Percentiles rank a stretch among this genome's conserved stretches.
Conservation (phyloP, 768 basidiomycete species). For the Leccinum uliginosum region DNA sequence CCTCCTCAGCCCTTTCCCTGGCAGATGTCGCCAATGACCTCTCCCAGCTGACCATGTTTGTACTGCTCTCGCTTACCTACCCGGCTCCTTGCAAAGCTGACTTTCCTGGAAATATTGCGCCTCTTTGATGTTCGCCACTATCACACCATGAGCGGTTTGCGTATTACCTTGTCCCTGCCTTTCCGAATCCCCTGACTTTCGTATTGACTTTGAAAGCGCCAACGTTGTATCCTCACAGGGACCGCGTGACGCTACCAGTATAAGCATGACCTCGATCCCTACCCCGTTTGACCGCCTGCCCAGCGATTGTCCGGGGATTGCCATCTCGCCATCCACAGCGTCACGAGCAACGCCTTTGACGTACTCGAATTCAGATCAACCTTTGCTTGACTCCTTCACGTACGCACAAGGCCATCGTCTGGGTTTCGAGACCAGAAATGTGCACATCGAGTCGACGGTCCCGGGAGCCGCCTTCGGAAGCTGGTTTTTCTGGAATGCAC, state of each 20-base stretch:
- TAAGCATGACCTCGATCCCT: slow-evolving; percentile 31
- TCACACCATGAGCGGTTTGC: slow-evolving; percentile 11
- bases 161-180: not conserved
- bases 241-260: slow-evolving; percentile 17
- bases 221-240: slow-evolving; percentile 32
- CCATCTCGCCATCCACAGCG: slow-evolving; percentile 28
- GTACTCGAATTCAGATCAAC: slow-evolving; percentile 21
- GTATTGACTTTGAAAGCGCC: slow-evolving; percentile 31
- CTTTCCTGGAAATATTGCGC: slow-evolving; percentile 27
- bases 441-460: slow-evolving; percentile 26
- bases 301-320: slow-evolving; percentile 24
- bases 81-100: slow-evolving; percentile 22
- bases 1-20: slow-evolving; percentile 17
- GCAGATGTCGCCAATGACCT: slow-evolving; percentile 21
- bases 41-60: slow-evolving; percentile 17
- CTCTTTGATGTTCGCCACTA: slow-evolving; percentile 31
- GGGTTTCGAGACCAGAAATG: slow-evolving; percentile 35
- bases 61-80: slow-evolving; percentile 7
- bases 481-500: slow-evolving; percentile 35
- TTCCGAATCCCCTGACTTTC: slow-evolving; percentile 2
- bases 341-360: slow-evolving; percentile 36
- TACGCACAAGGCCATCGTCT: slow-evolving; percentile 32
- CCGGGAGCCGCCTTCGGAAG: slow-evolving; percentile 22
- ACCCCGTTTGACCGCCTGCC: slow-evolving; percentile 28
- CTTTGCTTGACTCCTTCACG: slow-evolving; percentile 34